Evolutionary conservation across 495 filamentous ascomycete species (phyloP).

Genomic region (Penicillium manginii): DNA sequence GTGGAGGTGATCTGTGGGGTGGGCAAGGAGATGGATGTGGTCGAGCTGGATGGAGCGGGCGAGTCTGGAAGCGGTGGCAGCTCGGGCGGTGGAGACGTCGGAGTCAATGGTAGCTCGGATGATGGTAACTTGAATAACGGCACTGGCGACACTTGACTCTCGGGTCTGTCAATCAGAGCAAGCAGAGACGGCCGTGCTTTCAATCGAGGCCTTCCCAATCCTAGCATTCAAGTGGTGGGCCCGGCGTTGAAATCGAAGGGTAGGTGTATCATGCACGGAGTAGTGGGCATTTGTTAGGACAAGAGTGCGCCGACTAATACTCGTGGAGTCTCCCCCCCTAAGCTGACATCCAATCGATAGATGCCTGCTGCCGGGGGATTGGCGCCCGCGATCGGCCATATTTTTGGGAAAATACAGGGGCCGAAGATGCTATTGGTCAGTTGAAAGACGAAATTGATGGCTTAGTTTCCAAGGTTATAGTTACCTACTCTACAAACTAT

Average conservation of each 20-base stretch:
- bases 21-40: slow-evolving; percentile 42
- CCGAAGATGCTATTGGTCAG: neutral
- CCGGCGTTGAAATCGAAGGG: slow-evolving; percentile 1
- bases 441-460: neutral
- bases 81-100: slow-evolving; percentile 45
- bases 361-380: slow-evolving; percentile 14
- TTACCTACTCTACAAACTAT: too few species aligned
- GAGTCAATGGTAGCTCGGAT: neutral
- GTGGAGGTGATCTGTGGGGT: slow-evolving; percentile 47
- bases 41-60: slow-evolving; percentile 47
- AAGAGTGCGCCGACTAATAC: slow-evolving; percentile 4
- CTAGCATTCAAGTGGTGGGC: slow-evolving; percentile 63
- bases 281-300: neutral
- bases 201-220: slow-evolving; percentile 62
- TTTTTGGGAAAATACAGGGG: slow-evolving; percentile 1
- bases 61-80: slow-evolving; percentile 59
- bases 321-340: slow-evolving; percentile 23
- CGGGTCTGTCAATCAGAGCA: slow-evolving; percentile 63
- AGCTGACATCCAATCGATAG: slow-evolving; percentile 24
- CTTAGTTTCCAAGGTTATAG: neutral
- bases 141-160: slow-evolving; percentile 7
- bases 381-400: slow-evolving; percentile 16
- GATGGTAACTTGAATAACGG: neutral
- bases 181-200: slow-evolving; percentile 73
- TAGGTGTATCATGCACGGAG: neutral